These are phyloP conservation scores for Sporothrix phasma DNA, from an alignment of 2,329 filamentous ascomycete species.

Conservation along the genomic window DNA sequence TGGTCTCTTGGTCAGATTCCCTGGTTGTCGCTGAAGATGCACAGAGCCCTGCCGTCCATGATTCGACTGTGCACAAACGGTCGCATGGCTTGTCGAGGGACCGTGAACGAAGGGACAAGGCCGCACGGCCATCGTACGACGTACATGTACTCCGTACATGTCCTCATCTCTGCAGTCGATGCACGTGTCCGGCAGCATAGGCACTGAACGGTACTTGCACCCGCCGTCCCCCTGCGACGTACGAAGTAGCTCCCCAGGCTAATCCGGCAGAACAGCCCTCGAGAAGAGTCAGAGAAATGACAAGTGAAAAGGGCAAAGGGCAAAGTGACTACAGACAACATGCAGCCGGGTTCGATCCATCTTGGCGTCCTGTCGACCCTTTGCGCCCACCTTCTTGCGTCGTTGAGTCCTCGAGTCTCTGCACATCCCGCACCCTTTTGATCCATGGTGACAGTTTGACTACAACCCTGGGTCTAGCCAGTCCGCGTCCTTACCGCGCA, in stretches of 20 bases:
- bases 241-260: not conserved
- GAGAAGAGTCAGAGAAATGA: no score
- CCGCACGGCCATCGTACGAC: not conserved
- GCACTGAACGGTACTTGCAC: not conserved
- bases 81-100: not conserved
- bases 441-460: not conserved
- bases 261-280: not conserved
- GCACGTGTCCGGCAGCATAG: no score
- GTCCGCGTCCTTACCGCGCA: not conserved
- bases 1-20: not conserved
- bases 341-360: not conserved
- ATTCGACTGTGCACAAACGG: not conserved
- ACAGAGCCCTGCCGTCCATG: not conserved
- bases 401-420: not conserved
- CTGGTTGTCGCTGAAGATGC: not conserved
- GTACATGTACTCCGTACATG: not conserved
- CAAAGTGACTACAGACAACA: not conserved
- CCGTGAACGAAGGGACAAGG: not conserved
- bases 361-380: not conserved
- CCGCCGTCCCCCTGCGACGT: not conserved
- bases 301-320: no score
- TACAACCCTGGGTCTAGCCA: not conserved
- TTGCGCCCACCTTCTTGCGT: no score
- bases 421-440: not conserved
- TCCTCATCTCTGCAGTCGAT: no score